phyloP scores from a whole-genome alignment of 208 protist species.

The Lotmaria passim region DNA sequence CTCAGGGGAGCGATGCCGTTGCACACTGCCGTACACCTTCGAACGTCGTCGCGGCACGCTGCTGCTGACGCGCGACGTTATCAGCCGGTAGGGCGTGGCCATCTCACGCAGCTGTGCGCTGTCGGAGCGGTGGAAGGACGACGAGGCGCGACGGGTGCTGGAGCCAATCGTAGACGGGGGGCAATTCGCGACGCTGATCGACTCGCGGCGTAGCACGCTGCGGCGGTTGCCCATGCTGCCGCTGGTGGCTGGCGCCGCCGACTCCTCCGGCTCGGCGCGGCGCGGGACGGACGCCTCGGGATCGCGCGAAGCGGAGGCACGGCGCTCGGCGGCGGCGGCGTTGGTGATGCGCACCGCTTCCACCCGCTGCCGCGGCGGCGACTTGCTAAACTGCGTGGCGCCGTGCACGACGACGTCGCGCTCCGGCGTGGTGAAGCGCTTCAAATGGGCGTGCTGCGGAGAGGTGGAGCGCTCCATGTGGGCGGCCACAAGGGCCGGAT shows the following conservation, averaged over 20 bases:
- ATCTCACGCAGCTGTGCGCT: constrained; percentile 40
- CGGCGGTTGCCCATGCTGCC: constrained; percentile 22
- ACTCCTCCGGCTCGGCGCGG: constrained; percentile 12
- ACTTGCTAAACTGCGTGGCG: constrained; percentile 36
- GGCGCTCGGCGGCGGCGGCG: constrained; percentile 15
- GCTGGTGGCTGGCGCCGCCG: not conserved
- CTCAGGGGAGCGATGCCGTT: constrained; percentile 14
- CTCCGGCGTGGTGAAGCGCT: constrained; percentile 26
- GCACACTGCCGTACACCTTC: constrained; percentile 24
- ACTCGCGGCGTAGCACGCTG: constrained; percentile 35
- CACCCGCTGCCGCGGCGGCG: constrained; percentile 46
- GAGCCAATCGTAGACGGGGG: constrained; percentile 1
- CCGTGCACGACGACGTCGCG: constrained; percentile 43
- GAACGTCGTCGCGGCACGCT: constrained; percentile 35
- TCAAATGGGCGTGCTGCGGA: not conserved
- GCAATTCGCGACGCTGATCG: constrained; percentile 16
- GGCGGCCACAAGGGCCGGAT: not conserved
- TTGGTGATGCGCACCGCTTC: constrained; percentile 45
- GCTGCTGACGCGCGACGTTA: constrained; percentile 25
- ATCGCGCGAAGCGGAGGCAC: constrained; percentile 27
- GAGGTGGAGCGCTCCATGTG: constrained; percentile 10
- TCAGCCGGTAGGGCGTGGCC: constrained; percentile 32
- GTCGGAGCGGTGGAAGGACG: constrained; percentile 42
- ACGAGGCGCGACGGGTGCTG: constrained; percentile 27
- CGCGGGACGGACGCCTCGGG: constrained; percentile 3